Evolutionary conservation across 2,329 filamentous ascomycete species (phyloP).

Genomic region (Colletotrichum tofieldiae): DNA sequence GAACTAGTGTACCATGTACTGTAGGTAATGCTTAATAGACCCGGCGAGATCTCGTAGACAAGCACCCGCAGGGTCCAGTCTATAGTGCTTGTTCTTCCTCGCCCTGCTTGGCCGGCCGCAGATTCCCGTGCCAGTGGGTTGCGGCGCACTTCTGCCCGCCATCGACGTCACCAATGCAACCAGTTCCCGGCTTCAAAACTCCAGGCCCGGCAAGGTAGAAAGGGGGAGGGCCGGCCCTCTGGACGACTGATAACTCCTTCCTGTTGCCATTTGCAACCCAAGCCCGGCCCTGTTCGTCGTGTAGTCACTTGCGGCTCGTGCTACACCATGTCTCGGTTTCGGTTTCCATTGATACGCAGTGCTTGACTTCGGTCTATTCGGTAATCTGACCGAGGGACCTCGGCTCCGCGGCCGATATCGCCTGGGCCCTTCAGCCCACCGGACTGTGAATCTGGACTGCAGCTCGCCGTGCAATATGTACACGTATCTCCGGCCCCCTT

Average conservation of each 20-base stretch:
- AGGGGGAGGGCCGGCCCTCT: background rate
- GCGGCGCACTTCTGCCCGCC: slow-evolving; percentile 24
- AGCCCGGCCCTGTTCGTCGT: background rate
- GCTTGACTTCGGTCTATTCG: background rate
- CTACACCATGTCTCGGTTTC: background rate
- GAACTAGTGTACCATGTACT: no score
- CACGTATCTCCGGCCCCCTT: accelerated
- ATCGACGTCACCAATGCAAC: slow-evolving; percentile 32
- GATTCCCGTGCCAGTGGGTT: background rate
- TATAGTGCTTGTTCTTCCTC: background rate
- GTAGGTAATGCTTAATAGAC: background rate
- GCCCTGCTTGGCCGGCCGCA: slow-evolving; percentile 19
- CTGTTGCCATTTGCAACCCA: background rate
- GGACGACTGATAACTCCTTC: no score
- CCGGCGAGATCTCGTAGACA: background rate
- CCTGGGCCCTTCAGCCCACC: background rate
- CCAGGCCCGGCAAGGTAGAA: background rate
- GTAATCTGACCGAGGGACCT: background rate
- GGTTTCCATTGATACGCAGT: background rate
- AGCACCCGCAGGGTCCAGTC: no score
- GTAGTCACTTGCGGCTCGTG: background rate
- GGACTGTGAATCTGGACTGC: background rate
- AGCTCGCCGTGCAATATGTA: accelerated
- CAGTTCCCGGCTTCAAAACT: background rate
- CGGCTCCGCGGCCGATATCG: background rate